Evolutionary conservation across 192 early-diverging fungal genomes (phyloP).

Genomic region (Coemansia guatemalensis): DNA sequence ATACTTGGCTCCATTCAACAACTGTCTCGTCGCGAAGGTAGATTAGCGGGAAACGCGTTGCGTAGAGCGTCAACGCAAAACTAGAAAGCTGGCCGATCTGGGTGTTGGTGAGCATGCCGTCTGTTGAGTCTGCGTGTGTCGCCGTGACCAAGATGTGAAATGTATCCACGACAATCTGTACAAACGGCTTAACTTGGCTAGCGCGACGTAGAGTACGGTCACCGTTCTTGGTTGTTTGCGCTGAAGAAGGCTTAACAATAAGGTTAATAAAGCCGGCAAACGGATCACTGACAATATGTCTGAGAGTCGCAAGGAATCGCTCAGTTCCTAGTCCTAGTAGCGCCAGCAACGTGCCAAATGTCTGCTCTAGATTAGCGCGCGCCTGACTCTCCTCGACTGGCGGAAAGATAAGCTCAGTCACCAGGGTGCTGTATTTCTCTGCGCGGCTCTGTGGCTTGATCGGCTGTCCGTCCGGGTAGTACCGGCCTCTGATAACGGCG

Average conservation of each 20-base stretch:
- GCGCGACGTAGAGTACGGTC: slow-evolving; percentile 45
- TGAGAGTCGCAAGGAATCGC: slow-evolving; percentile 32
- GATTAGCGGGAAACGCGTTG: slow-evolving; percentile 45
- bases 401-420: slow-evolving; percentile 34
- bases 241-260: slow-evolving; percentile 31
- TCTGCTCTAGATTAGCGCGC: background rate
- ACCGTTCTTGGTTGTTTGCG: background rate
- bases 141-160: slow-evolving; percentile 21
- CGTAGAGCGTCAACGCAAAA: slow-evolving; percentile 44
- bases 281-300: slow-evolving; percentile 33
- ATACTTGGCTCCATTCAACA: slow-evolving; percentile 22
- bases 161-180: slow-evolving; percentile 45
- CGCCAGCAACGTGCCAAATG: slow-evolving; percentile 29
- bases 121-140: background rate
- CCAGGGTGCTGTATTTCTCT: slow-evolving; percentile 38
- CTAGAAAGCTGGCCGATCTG: slow-evolving; percentile 42
- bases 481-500: slow-evolving; percentile 42
- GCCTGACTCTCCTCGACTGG: slow-evolving; percentile 17
- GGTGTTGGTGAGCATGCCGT: slow-evolving; percentile 9
- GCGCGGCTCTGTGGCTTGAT: slow-evolving; percentile 35
- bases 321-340: slow-evolving; percentile 27
- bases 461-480: slow-evolving; percentile 37
- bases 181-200: slow-evolving; percentile 49
- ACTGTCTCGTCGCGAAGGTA: slow-evolving; percentile 34
- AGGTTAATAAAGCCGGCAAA: slow-evolving; percentile 44